Evolutionary conservation across 1,284 basidiomycete genomes (phyloP), one percentile per base, ranked within the genome.

Genomic region (Grifola frondosa): DNA sequence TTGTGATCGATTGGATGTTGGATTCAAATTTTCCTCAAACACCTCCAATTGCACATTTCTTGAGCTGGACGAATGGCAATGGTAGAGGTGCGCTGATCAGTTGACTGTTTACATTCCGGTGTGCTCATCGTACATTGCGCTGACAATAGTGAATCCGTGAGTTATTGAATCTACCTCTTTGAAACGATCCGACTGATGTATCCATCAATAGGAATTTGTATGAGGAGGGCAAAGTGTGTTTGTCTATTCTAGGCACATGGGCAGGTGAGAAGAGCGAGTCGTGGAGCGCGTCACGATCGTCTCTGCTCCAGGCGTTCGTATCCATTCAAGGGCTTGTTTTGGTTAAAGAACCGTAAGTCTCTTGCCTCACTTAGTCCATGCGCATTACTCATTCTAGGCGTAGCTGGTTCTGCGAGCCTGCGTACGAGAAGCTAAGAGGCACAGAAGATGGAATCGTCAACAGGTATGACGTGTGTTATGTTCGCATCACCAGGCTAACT

Each of bases 321-420:
- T 95, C 91, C 12, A 96, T 97, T 40, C 93, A 96, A 59, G 92
- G 91, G 11, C 74, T 97, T 11, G 94, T 97, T 8, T 75, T 97
- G 6, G 92, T 96, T 6, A 88, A 89, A 58, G 87, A 94, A 59
- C 93, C 93, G 74, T 97, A 65, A 58, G 88, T 65, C n/a, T 17
- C 15, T 15, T 19, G 1, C 11, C 19, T 24, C 20, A 29, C 17
- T 17, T 30, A 13, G 8, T 20, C 20, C 32, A 9, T 26, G 41
- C 48, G 34, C 36, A 47, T 48, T 34, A 56, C 33, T 40, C 49
- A 19, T 42, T 44, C 12, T 49, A 15, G 46, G 20, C 46, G 6
- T 42, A 91, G 87, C 44, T 91, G 89, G 83, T 94, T 90, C 60
- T 94, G 91, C 57, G 91, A 94, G 58, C 93, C 93, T 19, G 90